A percentile compares a stretch with the other conserved stretches of the same genome.
Evolutionary conservation across 345 rosid species (phyloP).

Genomic region (Rubroshorea leprosula): DNA sequence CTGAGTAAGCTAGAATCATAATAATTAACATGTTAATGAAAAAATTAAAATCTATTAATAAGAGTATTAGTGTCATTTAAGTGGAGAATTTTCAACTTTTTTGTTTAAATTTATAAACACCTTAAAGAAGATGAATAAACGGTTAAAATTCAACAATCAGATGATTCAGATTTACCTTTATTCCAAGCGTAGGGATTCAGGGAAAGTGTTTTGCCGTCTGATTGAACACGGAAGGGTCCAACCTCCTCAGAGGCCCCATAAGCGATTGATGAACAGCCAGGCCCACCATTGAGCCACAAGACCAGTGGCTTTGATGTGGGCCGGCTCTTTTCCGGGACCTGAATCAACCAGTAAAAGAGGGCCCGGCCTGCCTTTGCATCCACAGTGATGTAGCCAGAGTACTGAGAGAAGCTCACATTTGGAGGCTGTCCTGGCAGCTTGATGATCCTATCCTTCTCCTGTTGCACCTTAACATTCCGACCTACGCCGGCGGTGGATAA

Average conservation of each 20-base stretch:
- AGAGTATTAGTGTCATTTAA: too few relatives aligned
- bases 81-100: too few relatives aligned
- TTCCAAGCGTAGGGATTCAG: slow-evolving; percentile 73
- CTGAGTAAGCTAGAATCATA: too few relatives aligned
- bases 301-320: slow-evolving; percentile 47
- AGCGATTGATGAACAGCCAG: slow-evolving; percentile 86
- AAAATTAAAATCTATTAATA: too few relatives aligned
- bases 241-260: slow-evolving; percentile 88
- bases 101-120: too few relatives aligned
- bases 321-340: slow-evolving; percentile 27
- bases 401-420: slow-evolving; percentile 61
- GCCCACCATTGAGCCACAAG: slow-evolving; percentile 90
- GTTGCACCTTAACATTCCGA: slow-evolving; percentile 26
- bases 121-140: too few relatives aligned
- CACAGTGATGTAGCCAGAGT: slow-evolving; percentile 70
- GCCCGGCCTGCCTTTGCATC: slow-evolving; percentile 48
- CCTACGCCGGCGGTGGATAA: not conserved
- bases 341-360: slow-evolving; percentile 70
- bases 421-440: slow-evolving; percentile 69
- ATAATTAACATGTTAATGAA: too few relatives aligned
- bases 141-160: too few relatives aligned
- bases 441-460: slow-evolving; percentile 48
- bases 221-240: slow-evolving; percentile 69
- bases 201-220: slow-evolving; percentile 52
- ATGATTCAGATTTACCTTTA: too few relatives aligned